Evolutionary conservation across 2,329 filamentous ascomycete species (phyloP).

Genomic region (Colletotrichum lindemuthianum): DNA sequence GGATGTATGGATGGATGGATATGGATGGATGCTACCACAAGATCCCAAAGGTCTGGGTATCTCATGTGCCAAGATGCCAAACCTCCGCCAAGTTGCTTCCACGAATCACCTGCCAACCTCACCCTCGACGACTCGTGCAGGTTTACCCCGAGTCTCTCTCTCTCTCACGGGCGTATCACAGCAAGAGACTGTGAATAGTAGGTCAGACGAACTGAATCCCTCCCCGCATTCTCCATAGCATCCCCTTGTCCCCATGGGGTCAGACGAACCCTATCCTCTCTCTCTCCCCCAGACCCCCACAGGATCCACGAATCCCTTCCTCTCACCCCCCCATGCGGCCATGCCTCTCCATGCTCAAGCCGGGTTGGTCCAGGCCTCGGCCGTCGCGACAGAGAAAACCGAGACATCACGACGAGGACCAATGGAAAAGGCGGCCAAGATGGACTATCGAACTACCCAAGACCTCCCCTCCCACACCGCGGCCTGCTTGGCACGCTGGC

Average conservation of each 20-base stretch:
- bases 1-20: neutral
- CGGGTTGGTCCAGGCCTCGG: too few species aligned
- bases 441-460: too few species aligned
- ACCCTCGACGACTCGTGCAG: conserved; percentile 3
- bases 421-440: too few species aligned
- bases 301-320: conserved; percentile 9
- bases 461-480: too few species aligned
- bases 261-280: neutral
- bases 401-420: too few species aligned
- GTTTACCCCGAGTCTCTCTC: neutral
- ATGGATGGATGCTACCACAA: neutral
- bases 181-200: neutral
- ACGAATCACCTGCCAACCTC: conserved; percentile 1
- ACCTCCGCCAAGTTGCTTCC: conserved; percentile 13
- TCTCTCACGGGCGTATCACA: neutral
- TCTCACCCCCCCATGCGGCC: neutral
- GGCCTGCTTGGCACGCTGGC: too few species aligned
- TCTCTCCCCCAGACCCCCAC: neutral
- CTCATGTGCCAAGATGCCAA: conserved; percentile 14
- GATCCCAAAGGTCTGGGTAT: conserved; percentile 15
- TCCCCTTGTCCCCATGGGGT: neutral
- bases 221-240: conserved; percentile 20
- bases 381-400: too few species aligned
- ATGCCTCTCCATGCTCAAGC: too few species aligned
- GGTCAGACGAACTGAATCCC: neutral